A percentile compares a stretch with the other conserved stretches of the same genome.
Conservation (phyloP, 2,329 filamentous ascomycete genomes). For the Juglanconis sp. region DNA sequence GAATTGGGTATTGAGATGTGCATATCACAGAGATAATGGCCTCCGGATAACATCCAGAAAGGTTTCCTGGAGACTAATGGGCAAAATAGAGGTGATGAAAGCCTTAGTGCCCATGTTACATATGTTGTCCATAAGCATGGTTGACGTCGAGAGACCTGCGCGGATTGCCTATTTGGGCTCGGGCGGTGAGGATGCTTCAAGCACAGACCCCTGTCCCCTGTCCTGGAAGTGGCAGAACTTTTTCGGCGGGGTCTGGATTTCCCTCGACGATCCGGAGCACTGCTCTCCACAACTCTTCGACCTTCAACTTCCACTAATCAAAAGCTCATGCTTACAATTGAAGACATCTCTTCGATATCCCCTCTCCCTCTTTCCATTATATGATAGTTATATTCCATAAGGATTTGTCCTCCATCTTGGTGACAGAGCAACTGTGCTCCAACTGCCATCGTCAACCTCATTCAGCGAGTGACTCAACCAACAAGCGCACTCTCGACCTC, state of each 20-base stretch:
- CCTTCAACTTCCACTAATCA: neutral
- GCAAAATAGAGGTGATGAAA: too few species aligned
- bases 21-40: too few species aligned
- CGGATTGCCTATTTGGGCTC: too few species aligned
- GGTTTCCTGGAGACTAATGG: too few species aligned
- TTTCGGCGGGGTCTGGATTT: slow-evolving; percentile 3
- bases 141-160: neutral
- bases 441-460: neutral
- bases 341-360: neutral
- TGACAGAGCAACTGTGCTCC: neutral
- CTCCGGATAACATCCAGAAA: too few species aligned
- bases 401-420: neutral
- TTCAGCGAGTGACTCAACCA: neutral
- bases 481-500: neutral
- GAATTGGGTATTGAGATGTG: too few species aligned
- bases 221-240: neutral
- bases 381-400: neutral
- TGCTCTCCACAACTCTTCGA: neutral
- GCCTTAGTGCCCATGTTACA: too few species aligned
- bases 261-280: neutral
- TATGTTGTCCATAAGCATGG: too few species aligned
- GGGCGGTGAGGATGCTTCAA: neutral
- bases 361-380: neutral
- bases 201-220: neutral
- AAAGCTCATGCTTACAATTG: neutral